Evolutionary conservation across 2,329 filamentous ascomycete genomes (phyloP), one percentile per base, ranked within the genome.

Genomic region (Pyrenochaeta sp.): DNA sequence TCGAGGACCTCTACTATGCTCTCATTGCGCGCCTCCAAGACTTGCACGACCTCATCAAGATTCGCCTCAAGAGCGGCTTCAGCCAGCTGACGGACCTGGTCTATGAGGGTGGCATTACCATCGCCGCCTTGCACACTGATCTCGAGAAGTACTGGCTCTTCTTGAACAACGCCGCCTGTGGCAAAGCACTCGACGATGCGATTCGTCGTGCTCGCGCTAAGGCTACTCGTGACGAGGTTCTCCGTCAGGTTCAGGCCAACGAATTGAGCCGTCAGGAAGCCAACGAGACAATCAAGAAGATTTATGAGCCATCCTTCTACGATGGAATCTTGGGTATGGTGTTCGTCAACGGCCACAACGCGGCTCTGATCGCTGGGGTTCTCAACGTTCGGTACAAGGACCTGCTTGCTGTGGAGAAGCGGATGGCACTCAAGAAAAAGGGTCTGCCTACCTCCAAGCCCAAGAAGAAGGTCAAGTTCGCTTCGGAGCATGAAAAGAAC

Each of bases 1-100:
- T 56, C 29, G 63, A 69, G 39, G 63, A 69, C 44, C 18, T 71
- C 9, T 71, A 66, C 54, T 68, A 69, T 20, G 60, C 60, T 2
- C 28, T 61, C 8, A 34, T 68, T 10, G 53, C 58, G 4, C 55
- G 51, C 22, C 54, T 68, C 35, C 55, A 61, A 26, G 59, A 60
- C 6, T 55, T 65, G n/a, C 52, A 61, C 32, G 47, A 60, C 3
- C 37, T 41, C 0, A 37, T 71, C 40, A 44, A 43, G 6, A 22
- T 58, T 2, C 65, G 63, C 9, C 41, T 68, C 21, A 37, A 44
- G 10, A 62, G 57, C 31, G 51, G 53, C 32, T 68, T 71, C 60
- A 60, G 45, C 49, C 11, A 18, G 1, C 24, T 46, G 2, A 26
- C 27, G 7, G 43, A 54, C 11, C 7, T 7, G 2, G 24, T 67